Evolutionary conservation across 371 early-diverging fungal species (phyloP).

Genomic region (Neoconidiobolus thromboides): DNA sequence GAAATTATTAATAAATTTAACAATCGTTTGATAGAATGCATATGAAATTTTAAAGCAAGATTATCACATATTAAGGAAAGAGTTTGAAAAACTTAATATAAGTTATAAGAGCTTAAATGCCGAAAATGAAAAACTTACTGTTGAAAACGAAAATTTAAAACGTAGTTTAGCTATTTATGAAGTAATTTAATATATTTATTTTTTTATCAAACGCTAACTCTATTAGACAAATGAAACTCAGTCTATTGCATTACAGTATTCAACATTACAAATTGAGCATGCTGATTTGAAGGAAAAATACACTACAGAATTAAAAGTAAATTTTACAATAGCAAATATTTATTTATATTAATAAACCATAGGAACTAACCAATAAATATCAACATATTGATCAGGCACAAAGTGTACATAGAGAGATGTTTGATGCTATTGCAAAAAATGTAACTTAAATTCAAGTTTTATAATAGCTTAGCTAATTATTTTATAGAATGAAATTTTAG

Average conservation of each 20-base stretch:
- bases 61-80: background rate
- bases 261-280: constrained; percentile 1
- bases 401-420: background rate
- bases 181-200: background rate
- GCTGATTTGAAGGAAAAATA: constrained; percentile 5
- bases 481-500: constrained; percentile 5
- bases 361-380: constrained; percentile 1
- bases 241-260: background rate
- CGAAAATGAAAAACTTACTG: background rate
- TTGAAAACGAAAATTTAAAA: background rate
- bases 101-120: background rate
- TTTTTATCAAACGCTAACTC: background rate
- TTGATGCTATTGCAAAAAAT: background rate
- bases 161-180: constrained; percentile 1
- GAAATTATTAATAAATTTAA: too few species aligned
- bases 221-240: background rate
- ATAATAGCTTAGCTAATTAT: too few species aligned
- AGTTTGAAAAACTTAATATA: background rate
- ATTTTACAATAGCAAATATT: background rate
- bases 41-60: background rate
- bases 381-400: background rate
- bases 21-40: background rate
- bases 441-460: constrained; percentile 1
- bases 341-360: background rate
- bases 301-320: background rate